Conservation (phyloP, 176 grass and related monocot species). For the Eragrostis nindensis region DNA sequence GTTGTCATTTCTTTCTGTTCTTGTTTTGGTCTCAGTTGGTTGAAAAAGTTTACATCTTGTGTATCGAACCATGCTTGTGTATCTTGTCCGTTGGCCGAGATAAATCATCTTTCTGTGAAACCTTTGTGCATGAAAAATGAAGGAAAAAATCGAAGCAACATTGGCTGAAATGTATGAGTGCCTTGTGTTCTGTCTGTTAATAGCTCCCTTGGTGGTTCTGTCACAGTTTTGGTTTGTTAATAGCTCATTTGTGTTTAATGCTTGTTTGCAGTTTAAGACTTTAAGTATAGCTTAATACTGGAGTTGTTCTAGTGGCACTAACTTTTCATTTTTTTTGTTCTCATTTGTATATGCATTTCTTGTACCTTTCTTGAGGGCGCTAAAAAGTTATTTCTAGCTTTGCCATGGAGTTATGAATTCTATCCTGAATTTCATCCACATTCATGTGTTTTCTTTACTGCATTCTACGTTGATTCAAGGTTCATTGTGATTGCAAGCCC, state of each 20-base stretch:
- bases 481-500: background rate
- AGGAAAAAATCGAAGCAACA: slow-evolving; percentile 35
- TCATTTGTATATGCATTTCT: background rate
- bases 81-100: slow-evolving; percentile 60
- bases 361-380: background rate
- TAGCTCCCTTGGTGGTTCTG: background rate
- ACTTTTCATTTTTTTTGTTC: background rate
- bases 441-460: background rate
- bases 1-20: slow-evolving; percentile 50
- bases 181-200: background rate
- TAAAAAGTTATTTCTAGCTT: background rate
- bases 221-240: too few relatives aligned
- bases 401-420: background rate
- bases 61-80: slow-evolving; percentile 61
- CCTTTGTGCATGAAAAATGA: slow-evolving; percentile 54
- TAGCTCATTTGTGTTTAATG: too few relatives aligned
- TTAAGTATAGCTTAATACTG: background rate
- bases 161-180: slow-evolving; percentile 31
- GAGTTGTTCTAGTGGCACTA: background rate
- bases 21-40: slow-evolving; percentile 65
- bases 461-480: background rate
- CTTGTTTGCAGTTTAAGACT: too few relatives aligned
- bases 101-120: slow-evolving; percentile 53
- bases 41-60: slow-evolving; percentile 59
- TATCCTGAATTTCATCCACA: background rate